Conservation (phyloP, 169 alveolate species). For the Plasmodium reichenowi region DNA sequence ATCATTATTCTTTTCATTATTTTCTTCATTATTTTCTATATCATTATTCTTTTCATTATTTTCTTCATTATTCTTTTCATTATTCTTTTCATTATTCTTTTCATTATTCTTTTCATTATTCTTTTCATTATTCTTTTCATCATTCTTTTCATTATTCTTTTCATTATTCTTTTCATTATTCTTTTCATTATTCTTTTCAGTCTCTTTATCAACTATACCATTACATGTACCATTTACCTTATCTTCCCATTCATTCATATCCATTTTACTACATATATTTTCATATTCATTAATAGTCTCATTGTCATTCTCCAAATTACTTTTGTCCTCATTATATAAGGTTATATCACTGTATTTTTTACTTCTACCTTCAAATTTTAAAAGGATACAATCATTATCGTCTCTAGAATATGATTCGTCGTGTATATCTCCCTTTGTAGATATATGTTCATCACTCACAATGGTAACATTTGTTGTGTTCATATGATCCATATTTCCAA, state of each 20-base stretch:
- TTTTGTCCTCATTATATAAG: background rate
- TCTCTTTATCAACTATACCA: background rate
- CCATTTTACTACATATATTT: too few species aligned
- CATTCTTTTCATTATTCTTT: background rate
- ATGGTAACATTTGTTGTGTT: background rate
- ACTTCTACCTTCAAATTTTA: too few species aligned
- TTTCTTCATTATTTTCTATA: background rate
- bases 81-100: background rate
- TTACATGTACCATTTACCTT: background rate
- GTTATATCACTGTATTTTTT: background rate
- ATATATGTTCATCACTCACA: background rate
- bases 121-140: background rate
- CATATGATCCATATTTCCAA: too few species aligned
- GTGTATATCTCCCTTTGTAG: constrained; percentile 1
- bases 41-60: background rate
- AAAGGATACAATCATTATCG: too few species aligned
- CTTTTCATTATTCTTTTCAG: background rate
- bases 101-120: background rate
- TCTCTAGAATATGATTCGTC: background rate
- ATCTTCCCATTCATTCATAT: too few species aligned
- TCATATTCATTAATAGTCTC: background rate
- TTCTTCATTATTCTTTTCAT: background rate
- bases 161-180: background rate
- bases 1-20: background rate
- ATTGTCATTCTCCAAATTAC: background rate